Conservation (phyloP, 371 early-diverging fungal genomes). For the Saksenaea vasiformis region DNA sequence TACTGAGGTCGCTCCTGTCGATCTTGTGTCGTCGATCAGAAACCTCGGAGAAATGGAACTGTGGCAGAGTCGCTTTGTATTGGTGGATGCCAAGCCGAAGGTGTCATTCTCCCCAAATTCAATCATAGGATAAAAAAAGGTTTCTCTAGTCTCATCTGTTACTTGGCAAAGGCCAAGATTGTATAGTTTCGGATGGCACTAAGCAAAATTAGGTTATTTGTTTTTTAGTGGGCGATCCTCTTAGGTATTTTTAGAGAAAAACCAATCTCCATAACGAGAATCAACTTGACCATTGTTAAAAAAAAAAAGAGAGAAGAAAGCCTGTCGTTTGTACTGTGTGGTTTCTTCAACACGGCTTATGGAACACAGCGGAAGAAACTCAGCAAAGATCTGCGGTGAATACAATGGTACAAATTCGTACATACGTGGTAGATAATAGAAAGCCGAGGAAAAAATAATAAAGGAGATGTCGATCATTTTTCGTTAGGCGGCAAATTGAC, state of each 20-base stretch:
- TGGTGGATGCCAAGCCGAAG: not conserved
- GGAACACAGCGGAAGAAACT: no score
- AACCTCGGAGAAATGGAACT: no score
- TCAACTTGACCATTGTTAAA: not conserved
- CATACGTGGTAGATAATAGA: not conserved
- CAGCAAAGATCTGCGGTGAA: no score
- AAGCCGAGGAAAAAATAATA: not conserved
- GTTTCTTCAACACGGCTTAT: no score
- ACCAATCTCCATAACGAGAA: not conserved
- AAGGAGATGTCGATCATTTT: conserved; percentile 1
- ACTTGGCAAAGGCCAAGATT: not conserved
- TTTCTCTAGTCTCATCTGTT: not conserved
- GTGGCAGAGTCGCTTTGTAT: no score
- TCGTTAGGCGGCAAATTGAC: not conserved
- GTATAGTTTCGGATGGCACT: not conserved
- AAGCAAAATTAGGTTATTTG: not conserved
- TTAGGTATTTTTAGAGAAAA: not conserved
- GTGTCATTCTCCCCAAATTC: not conserved
- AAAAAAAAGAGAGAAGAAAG: not conserved
- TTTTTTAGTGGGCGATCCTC: not conserved
- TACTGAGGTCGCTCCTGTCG: no score
- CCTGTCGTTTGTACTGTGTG: no score
- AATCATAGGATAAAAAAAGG: not conserved
- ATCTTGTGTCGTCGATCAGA: no score
- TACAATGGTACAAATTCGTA: no score